phyloP scores from a whole-genome alignment of 1,284 basidiomycete genomes.

The Boletus austroedulis region DNA sequence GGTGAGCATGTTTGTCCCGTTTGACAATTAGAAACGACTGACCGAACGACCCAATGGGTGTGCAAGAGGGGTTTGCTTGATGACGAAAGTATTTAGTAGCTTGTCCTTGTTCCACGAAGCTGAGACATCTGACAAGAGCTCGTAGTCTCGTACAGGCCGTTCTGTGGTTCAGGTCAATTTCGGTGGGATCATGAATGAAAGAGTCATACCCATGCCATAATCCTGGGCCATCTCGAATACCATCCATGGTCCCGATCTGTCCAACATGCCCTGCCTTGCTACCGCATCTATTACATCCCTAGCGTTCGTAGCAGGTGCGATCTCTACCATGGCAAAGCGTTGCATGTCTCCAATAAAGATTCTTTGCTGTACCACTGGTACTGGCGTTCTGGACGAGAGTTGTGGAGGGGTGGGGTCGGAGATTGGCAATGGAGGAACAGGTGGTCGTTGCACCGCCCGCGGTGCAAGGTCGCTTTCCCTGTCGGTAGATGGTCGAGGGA shows the following conservation, averaged over 20 bases:
- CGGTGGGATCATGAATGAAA: background rate
- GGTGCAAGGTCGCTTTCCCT: constrained; percentile 23
- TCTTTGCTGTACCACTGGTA: constrained; percentile 52
- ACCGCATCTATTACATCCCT: constrained; percentile 63
- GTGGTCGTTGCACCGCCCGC: constrained; percentile 28
- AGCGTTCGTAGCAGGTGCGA: constrained; percentile 58
- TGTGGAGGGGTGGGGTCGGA: constrained; percentile 29
- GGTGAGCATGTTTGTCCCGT: constrained; percentile 9
- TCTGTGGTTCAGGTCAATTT: constrained; percentile 46
- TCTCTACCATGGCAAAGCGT: constrained; percentile 66
- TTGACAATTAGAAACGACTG: constrained; percentile 28
- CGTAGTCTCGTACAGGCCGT: constrained; percentile 81
- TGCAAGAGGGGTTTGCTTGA: constrained; percentile 69
- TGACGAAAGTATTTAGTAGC: constrained; percentile 70
- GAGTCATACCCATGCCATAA: constrained; percentile 76
- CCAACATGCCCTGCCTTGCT: constrained; percentile 58
- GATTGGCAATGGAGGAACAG: constrained; percentile 40
- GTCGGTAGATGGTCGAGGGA: constrained; percentile 27
- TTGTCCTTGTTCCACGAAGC: constrained; percentile 83
- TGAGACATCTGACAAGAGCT: constrained; percentile 68
- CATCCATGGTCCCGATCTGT: constrained; percentile 66
- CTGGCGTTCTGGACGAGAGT: constrained; percentile 23
- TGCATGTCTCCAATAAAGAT: constrained; percentile 74
- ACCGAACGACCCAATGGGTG: constrained; percentile 57
- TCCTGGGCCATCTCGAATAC: constrained; percentile 77